Evolutionary conservation across 73 alveolate genomes (phyloP).

Genomic region (Tetrahymena malaccensis): DNA sequence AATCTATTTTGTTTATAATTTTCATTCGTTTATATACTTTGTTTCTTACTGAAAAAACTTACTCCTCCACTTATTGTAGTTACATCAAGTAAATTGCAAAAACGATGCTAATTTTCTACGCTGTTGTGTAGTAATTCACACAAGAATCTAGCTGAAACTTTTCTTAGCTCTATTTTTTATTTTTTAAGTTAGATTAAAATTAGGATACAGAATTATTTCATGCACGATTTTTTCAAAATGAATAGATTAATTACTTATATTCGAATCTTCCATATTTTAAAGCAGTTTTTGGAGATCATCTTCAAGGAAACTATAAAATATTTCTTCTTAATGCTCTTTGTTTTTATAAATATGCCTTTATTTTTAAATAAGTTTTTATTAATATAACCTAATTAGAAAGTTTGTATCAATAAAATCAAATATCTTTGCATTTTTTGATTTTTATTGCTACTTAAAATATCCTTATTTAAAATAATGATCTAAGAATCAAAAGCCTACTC

Average conservation of each 20-base stretch:
- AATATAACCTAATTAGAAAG: background rate
- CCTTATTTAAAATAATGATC: background rate
- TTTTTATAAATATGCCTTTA: background rate
- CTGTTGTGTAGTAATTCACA: background rate
- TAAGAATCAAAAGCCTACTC: background rate
- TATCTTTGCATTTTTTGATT: background rate
- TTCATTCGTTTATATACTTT: background rate
- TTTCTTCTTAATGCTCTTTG: background rate
- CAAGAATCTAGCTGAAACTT: background rate
- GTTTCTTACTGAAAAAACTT: background rate
- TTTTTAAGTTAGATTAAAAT: too few species aligned
- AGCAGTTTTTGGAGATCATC: background rate
- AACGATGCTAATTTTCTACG: background rate
- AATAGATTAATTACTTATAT: background rate
- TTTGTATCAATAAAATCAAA: background rate
- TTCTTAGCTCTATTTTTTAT: background rate
- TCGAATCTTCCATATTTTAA: background rate
- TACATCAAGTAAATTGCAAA: background rate
- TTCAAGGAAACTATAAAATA: background rate
- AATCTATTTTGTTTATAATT: background rate
- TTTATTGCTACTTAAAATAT: background rate
- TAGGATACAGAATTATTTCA: too few species aligned
- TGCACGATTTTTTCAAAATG: background rate
- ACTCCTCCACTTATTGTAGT: background rate
- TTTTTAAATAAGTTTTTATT: background rate